Percentiles rank a stretch among this genome's conserved stretches.
Conservation (phyloP, 2,329 filamentous ascomycete genomes). For the Lachnellula cervina region DNA sequence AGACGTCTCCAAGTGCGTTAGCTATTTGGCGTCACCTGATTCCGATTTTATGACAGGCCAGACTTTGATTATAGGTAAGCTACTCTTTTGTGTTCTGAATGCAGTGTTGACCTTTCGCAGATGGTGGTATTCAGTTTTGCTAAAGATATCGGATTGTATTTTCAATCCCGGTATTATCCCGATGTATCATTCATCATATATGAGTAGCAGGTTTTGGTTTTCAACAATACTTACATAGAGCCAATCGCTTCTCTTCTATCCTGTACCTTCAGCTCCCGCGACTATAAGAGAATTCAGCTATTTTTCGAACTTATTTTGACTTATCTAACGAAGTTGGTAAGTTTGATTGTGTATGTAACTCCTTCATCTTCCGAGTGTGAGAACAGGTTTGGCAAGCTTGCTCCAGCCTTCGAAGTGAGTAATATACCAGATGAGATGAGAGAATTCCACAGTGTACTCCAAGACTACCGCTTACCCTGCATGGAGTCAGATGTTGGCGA, state of each 20-base stretch:
- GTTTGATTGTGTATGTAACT: no score
- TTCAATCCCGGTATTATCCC: not conserved
- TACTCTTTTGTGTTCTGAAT: not conserved
- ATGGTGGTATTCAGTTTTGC: slow-evolving; percentile 45
- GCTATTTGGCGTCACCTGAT: slow-evolving; percentile 54
- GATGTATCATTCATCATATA: not conserved
- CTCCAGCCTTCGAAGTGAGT: no score
- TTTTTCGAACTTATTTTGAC: no score
- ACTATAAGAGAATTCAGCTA: no score
- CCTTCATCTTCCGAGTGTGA: no score
- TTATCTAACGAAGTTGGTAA: not conserved
- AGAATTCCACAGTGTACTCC: no score
- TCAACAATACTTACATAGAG: not conserved
- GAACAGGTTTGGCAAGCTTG: no score
- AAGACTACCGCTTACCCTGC: no score
- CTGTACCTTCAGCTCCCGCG: no score
- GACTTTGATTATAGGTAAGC: slow-evolving; percentile 49
- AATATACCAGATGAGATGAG: no score
- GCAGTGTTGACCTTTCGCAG: not conserved
- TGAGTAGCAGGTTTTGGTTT: not conserved
- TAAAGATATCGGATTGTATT: not conserved
- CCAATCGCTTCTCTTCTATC: no score
- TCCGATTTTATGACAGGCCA: slow-evolving; percentile 63
- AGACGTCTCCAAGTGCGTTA: slow-evolving; percentile 59
- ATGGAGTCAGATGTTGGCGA: no score